Conservation (phyloP, 768 basidiomycete genomes). For the Podaxis sp. region DNA sequence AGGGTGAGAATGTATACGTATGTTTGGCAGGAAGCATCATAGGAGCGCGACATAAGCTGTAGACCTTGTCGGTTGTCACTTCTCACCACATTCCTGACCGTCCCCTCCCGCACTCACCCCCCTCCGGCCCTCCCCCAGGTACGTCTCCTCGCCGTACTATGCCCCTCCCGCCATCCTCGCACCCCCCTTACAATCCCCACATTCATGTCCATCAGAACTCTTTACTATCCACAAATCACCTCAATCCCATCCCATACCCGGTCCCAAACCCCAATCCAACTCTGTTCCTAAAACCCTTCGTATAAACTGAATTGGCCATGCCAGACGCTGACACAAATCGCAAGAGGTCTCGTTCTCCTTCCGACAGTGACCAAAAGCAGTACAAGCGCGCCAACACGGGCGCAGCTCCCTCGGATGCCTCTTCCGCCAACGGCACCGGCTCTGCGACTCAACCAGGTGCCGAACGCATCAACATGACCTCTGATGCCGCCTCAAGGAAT, state of each 20-base stretch:
- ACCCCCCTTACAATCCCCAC: conserved; percentile 55
- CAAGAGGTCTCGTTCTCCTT: conserved; percentile 84
- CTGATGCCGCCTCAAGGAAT: conserved; percentile 39
- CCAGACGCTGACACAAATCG: conserved; percentile 82
- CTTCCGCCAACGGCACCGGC: conserved; percentile 44
- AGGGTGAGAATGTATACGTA: conserved; percentile 19
- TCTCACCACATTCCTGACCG: conserved; percentile 11
- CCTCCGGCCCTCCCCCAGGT: conserved; percentile 19
- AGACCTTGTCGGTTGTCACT: conserved; percentile 10
- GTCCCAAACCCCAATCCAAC: conserved; percentile 35
- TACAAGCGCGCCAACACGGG: conserved; percentile 85
- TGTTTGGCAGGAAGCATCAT: conserved; percentile 20
- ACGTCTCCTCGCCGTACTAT: conserved; percentile 20
- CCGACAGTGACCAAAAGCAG: conserved; percentile 76
- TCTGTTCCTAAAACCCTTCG: conserved; percentile 23
- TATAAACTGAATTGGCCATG: conserved; percentile 65
- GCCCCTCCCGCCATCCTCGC: conserved; percentile 45
- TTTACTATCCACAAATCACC: conserved; percentile 17
- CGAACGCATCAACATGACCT: conserved; percentile 63
- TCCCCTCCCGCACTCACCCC: background rate
- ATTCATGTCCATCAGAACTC: conserved; percentile 50
- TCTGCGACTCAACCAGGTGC: conserved; percentile 34
- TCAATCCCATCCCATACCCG: conserved; percentile 34
- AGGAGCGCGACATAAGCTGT: conserved; percentile 5
- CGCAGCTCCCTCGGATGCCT: conserved; percentile 62